Evolutionary conservation across 192 early-diverging fungal species (phyloP).

Genomic region (Coemansia nantahalensis): DNA sequence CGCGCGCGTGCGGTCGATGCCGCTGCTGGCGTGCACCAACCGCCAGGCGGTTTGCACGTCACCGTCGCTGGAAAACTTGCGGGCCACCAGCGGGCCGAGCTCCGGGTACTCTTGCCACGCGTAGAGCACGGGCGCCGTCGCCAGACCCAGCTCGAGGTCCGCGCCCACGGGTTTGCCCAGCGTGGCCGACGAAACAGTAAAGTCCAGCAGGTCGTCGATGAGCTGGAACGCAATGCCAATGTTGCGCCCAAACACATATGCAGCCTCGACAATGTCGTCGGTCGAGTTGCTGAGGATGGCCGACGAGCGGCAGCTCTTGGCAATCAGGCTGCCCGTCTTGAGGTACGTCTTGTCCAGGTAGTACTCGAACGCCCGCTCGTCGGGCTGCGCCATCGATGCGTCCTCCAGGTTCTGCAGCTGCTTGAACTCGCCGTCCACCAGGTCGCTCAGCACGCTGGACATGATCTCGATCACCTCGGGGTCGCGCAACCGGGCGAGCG

Average conservation of each 20-base stretch:
- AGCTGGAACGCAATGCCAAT: slow-evolving; percentile 95
- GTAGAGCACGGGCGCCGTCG: slow-evolving; percentile 91
- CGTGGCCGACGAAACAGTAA: slow-evolving; percentile 63
- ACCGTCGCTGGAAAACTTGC: slow-evolving; percentile 74
- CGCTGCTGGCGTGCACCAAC: slow-evolving; percentile 75
- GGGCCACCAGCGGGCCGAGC: slow-evolving; percentile 78
- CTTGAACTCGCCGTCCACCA: slow-evolving; percentile 98
- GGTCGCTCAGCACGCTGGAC: slow-evolving; percentile 86
- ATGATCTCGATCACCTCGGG: slow-evolving; percentile 92
- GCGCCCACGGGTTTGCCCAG: slow-evolving; percentile 92
- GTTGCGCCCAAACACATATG: slow-evolving; percentile 85
- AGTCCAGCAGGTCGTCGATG: slow-evolving; percentile 91
- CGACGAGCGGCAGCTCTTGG: slow-evolving; percentile 85
- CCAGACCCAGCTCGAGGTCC: slow-evolving; percentile 84
- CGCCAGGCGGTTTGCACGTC: slow-evolving; percentile 76
- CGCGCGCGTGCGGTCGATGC: slow-evolving; percentile 70
- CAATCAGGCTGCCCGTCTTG: slow-evolving; percentile 93
- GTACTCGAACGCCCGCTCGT: slow-evolving; percentile 69
- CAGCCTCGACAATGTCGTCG: slow-evolving; percentile 68
- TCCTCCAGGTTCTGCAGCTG: slow-evolving; percentile 75
- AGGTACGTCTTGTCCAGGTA: slow-evolving; percentile 95
- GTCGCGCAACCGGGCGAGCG: slow-evolving; percentile 84
- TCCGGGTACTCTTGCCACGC: slow-evolving; percentile 87
- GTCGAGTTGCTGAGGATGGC: slow-evolving; percentile 80
- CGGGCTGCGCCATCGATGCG: slow-evolving; percentile 36